Evolutionary conservation across 1,284 basidiomycete species (phyloP), one percentile per base, ranked within the genome.

Genomic region (Porodaedalea pini): DNA sequence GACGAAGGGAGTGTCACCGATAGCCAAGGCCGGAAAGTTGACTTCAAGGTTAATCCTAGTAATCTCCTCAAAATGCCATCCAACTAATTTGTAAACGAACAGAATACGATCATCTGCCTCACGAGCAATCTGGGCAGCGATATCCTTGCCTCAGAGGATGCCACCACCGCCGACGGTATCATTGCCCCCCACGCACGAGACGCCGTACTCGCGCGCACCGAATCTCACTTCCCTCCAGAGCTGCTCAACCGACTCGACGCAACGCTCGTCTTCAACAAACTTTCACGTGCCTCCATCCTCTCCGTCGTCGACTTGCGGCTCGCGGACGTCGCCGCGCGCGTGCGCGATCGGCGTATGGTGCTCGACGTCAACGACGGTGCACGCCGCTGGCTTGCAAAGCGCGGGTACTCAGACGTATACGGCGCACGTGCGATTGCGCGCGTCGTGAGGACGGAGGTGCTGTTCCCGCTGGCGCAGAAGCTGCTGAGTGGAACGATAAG

Each of bases 1-100:
- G 94, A 98, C 65, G 94, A 98, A 70, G 94, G 94, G 8, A 83
- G 76, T 55, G 77, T 97, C 60, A 96, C 93, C 1, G 94, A 98
- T 68, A 88, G 85, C 62, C 85, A 90, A 67, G 87, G 88, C 31
- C 75, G 78, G 45, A 88, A 86, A 66, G 83, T 88, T 5, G 88
- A 92, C 69, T 92, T 93, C 75, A 88, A 86, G 75, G 86, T 84
- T 59, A 45, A 68, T 56, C 61, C 65, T 37, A 61, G 64, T 44
- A 57, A 60, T 40, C 36, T 61, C 15, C 60, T 57, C 17, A 54
- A 32, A 27, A 7, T 48, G n/a, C 21, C n/a, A 15, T 36, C 13
- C 17, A 51, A 17, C 27, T 34, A 8, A 39, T 50, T 32, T 43
- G n/a, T 27, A 25, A 32, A 62, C 63, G 45, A 61, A 63, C 68